Conservation (phyloP, 768 basidiomycete species). For the Leucogyrophana mollusca region DNA sequence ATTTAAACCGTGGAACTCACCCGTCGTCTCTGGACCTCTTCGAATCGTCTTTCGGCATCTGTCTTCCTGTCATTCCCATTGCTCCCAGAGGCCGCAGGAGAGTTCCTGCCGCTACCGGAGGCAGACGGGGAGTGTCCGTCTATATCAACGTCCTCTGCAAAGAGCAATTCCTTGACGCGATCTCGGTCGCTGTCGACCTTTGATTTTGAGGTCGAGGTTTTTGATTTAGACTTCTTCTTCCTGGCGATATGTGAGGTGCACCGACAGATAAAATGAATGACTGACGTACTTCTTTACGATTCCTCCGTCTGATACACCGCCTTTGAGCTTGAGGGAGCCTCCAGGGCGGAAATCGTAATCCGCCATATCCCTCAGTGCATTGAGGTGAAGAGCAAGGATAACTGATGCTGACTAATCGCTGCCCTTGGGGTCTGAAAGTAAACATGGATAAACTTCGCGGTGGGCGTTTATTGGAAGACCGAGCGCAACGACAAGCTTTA, state of each 20-base stretch:
- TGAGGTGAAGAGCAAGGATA: slow-evolving; percentile 12
- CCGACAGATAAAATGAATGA: slow-evolving; percentile 3
- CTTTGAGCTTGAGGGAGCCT: slow-evolving; percentile 88
- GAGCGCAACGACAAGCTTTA: neutral
- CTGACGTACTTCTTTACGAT: slow-evolving; percentile 75
- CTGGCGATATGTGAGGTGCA: slow-evolving; percentile 35
- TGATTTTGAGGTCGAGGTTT: slow-evolving; percentile 52
- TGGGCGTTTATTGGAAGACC: neutral
- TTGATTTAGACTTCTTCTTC: slow-evolving; percentile 83
- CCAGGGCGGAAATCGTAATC: slow-evolving; percentile 85
- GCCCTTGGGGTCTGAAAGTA: slow-evolving; percentile 9
- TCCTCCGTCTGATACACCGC: slow-evolving; percentile 75
- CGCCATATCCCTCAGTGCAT: slow-evolving; percentile 52
- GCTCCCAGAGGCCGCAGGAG: slow-evolving; percentile 53
- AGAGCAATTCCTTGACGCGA: slow-evolving; percentile 50
- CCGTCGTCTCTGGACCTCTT: slow-evolving; percentile 79
- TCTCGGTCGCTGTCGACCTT: slow-evolving; percentile 47
- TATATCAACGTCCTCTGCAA: slow-evolving; percentile 45
- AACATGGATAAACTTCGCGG: slow-evolving; percentile 22
- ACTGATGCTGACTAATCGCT: slow-evolving; percentile 29
- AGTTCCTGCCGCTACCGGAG: slow-evolving; percentile 57
- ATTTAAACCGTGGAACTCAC: slow-evolving; percentile 42
- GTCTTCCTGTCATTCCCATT: slow-evolving; percentile 60
- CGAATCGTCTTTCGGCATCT: slow-evolving; percentile 85
- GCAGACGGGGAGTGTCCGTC: slow-evolving; percentile 35